Base-by-base conservation (phyloP, 345 rosid genomes). In the Eucalyptus leucophloia region DNA sequence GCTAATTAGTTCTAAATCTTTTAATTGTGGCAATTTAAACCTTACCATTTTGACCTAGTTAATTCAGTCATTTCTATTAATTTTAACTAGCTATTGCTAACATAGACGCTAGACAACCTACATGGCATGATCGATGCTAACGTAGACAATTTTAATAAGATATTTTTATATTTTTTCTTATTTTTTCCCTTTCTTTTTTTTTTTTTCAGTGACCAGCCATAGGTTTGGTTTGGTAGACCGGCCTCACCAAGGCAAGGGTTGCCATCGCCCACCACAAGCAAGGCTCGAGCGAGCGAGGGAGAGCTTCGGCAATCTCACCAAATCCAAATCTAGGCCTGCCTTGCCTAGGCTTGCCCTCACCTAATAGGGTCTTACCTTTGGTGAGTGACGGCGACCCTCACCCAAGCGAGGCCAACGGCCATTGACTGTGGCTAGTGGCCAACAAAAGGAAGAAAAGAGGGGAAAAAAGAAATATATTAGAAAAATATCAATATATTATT, bases 41-140 rank as follows among this genome's bases (percentile, higher is more conserved):
- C 26, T 24, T 9, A 56, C 12, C 62, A 9, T 56, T 56, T 56
- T 56, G 30, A 23, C 28, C 28, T 24, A 56, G 30, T 9, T 5
- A 56, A 9, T 56, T 56, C 62, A 56, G 0, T 56, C 62, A 23
- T 56, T 56, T 24, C 62, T 23, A 9, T 23, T 56, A 56, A 56
- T 23, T 24, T 24, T 56, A 24, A 24, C 6, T 56, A 0, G 12
- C 1, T 56, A 56, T 24, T 9, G 30, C 13, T 56, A 3, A 56
- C 3, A 56, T 56, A 24, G 62, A 9, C 28, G 0, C 28, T 21
- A 0, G 28, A 23, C 1, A 56, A 0, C 62, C 0, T 4, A 8
- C 6, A 2, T 18, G 1, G 24, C 56, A 19, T 0, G 2, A 51
- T 4, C 56, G 2, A 51, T 18, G 3, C 2, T 54, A 54, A 54